Evolutionary conservation across 75 land plant genomes (phyloP), one percentile per base, ranked within the genome.

Genomic region (Sequoiadendron giganteum): DNA sequence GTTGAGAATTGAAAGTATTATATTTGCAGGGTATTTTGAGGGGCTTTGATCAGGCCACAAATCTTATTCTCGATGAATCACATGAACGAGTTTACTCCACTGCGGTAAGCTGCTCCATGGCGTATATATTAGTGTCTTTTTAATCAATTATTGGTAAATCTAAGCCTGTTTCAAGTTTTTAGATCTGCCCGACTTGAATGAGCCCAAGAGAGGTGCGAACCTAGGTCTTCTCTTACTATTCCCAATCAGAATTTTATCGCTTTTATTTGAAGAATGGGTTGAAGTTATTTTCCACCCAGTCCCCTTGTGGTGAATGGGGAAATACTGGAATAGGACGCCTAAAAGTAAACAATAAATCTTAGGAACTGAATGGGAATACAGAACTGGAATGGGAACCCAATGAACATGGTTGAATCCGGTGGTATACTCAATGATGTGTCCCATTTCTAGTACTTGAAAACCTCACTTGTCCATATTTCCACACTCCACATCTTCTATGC

Each of bases 51-150:
- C 98, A 96, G 88, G 99, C 98, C 42, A 97, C 99, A 43, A 97
- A 97, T 87, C 91, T 97, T 43, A 97, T 97, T 56, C 92, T 97
- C 78, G 99, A 97, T 89, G 99, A 97, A 85, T 97, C 98, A 39
- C 99, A 97, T 87, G 99, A 97, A 73, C 94, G 99, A 18, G 99
- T 97, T 32, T 97, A 96, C 90, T 97, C 99, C 82, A 97, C 99
- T 0, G 95, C 91, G 98, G 99, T 97, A 87, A 28, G 90, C 40
- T 52, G 34, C 40, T 3, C 9, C 30, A 5, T 19, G 11, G 40
- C 40, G 14, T 32, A 65, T 25, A 8, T 0, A 65, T 65, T 28
- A 65, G n/a, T 25, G 8, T 6, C n/a, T 5, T 65, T 8, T 65
- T 25, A 65, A 25, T 65, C 28, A 2, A 6, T 65, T 65, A 1